These are phyloP conservation scores for Dittrichia graveolens DNA, from an alignment of 129 eudicot species.

Conservation along the genomic window DNA sequence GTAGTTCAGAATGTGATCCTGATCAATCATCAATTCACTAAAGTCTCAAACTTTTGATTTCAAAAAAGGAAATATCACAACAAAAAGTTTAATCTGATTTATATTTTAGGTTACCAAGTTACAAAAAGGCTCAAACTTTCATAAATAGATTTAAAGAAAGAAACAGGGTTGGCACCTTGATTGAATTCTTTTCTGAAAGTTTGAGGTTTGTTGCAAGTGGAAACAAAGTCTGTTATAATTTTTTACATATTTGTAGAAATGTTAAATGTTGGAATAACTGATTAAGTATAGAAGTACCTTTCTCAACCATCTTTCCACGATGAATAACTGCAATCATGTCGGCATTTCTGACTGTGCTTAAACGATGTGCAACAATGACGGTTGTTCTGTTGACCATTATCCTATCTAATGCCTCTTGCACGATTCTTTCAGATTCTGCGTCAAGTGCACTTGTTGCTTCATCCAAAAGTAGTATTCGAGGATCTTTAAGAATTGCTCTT, in stretches of 20 bases:
- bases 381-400: constrained; percentile 80
- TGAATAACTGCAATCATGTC: constrained; percentile 79
- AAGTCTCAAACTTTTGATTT: neutral
- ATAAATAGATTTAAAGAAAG: no score
- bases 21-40: constrained; percentile 6
- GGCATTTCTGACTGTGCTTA: constrained; percentile 74
- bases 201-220: no score
- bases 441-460: constrained; percentile 89
- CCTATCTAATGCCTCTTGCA: constrained; percentile 82
- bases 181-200: no score
- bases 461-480: constrained; percentile 69
- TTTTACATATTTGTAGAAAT: no score
- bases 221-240: no score
- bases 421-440: constrained; percentile 77
- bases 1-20: constrained; percentile 68
- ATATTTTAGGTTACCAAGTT: no score
- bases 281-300: constrained; percentile 44
- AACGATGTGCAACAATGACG: constrained; percentile 74
- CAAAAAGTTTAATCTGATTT: neutral
- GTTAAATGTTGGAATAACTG: neutral
- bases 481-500: constrained; percentile 78
- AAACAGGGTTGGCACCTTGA: no score
- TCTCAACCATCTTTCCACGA: constrained; percentile 70
- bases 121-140: no score
- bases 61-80: neutral